A percentile compares a stretch with the other conserved stretches of the same genome.
Evolutionary conservation across 495 filamentous ascomycete species (phyloP).

Genomic region (Xylaria flabelliformis): DNA sequence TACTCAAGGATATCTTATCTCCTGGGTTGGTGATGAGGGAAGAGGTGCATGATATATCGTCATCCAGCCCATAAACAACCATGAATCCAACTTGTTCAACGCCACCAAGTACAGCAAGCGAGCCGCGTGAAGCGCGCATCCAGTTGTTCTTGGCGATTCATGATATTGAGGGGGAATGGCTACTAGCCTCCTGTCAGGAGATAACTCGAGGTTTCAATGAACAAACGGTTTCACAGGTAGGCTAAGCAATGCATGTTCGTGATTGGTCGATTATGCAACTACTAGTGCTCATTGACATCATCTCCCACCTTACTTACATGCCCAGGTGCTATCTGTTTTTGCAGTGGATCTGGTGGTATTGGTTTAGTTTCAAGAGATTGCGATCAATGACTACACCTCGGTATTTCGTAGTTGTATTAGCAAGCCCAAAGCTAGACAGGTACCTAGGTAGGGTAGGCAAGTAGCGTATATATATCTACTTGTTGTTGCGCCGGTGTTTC

Average conservation of each 20-base stretch:
- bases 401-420: background rate
- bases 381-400: background rate
- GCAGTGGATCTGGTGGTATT: background rate
- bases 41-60: background rate
- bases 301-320: background rate
- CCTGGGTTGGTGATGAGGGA: background rate
- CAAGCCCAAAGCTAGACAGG: background rate
- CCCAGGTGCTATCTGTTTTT: background rate
- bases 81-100: background rate
- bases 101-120: background rate
- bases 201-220: background rate
- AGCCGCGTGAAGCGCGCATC: slow-evolving; percentile 15
- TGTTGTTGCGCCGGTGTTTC: background rate
- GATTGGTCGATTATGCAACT: slow-evolving; percentile 5
- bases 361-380: background rate
- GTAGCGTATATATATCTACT: background rate
- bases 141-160: slow-evolving; percentile 1
- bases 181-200: background rate
- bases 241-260: background rate
- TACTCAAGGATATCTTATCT: background rate
- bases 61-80: background rate
- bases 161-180: slow-evolving; percentile 1
- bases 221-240: background rate
- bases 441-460: background rate
- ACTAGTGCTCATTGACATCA: slow-evolving; percentile 10